These are phyloP conservation scores for Acanthamoeba healyi DNA, from an alignment of 208 protist species.

Conservation along the genomic window DNA sequence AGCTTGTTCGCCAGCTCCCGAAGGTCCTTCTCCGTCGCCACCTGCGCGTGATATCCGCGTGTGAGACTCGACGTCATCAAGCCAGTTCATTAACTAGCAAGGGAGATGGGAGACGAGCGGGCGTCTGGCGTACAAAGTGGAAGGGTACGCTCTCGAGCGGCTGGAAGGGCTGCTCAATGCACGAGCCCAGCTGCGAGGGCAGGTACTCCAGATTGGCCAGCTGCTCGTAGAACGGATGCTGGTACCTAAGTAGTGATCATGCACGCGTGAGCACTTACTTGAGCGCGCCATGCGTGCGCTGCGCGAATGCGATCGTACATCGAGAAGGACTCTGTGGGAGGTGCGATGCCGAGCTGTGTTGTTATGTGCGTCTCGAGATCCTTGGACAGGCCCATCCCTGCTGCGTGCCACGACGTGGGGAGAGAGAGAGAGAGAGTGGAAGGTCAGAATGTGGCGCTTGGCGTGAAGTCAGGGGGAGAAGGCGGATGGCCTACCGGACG, in stretches of 20 bases:
- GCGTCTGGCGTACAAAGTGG: neutral
- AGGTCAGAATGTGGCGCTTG: neutral
- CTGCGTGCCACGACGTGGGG: no score
- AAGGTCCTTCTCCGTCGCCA: slow-evolving; percentile 80
- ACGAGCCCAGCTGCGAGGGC: slow-evolving; percentile 45
- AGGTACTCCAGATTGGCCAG: slow-evolving; percentile 38
- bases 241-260: no score
- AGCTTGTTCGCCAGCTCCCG: slow-evolving; percentile 77
- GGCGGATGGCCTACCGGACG: neutral
- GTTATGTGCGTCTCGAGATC: neutral
- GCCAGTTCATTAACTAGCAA: neutral
- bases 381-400: neutral
- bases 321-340: neutral
- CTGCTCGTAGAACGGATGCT: slow-evolving; percentile 33
- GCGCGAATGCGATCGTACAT: neutral
- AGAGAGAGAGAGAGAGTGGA: neutral
- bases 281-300: no score
- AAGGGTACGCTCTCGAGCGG: neutral
- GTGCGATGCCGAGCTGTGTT: neutral
- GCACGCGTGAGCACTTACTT: no score
- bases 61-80: no score
- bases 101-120: no score
- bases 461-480: neutral
- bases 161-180: neutral
- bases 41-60: neutral